Percentiles rank a stretch among this genome's conserved stretches.
These are phyloP conservation scores for Thermoascus crustaceus DNA, from an alignment of 2,329 filamentous ascomycete genomes.

Conservation along the genomic window DNA sequence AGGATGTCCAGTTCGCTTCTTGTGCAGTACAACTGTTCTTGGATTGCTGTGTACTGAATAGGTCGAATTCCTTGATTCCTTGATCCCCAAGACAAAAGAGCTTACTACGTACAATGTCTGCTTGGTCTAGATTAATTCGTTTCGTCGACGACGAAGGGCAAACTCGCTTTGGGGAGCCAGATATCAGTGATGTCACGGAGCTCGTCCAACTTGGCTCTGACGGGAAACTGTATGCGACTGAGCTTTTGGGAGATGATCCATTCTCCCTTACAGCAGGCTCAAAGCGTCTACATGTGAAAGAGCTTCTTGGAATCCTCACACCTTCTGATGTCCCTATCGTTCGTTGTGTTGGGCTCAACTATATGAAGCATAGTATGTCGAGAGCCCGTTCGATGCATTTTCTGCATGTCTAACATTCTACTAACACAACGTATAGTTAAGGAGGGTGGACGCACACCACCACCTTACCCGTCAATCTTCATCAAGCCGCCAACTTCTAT, in stretches of 20 bases:
- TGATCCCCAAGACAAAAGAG: too few species aligned
- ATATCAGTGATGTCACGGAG: background rate
- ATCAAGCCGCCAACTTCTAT: conserved; percentile 32
- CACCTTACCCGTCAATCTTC: conserved; percentile 32
- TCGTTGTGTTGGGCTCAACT: conserved; percentile 9
- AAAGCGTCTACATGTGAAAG: background rate
- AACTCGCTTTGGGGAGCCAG: background rate
- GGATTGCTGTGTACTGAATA: too few species aligned
- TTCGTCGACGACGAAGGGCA: background rate
- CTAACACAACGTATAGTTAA: conserved; percentile 18
- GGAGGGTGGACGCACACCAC: conserved; percentile 30
- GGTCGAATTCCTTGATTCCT: too few species aligned
- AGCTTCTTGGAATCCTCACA: background rate
- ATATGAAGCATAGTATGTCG: conserved; percentile 9
- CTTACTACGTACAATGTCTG: too few species aligned
- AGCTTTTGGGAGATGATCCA: background rate
- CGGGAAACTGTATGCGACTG: background rate
- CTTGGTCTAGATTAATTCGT: conserved; percentile 1
- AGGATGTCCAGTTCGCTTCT: too few species aligned
- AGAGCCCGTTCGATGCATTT: background rate
- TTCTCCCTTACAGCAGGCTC: background rate
- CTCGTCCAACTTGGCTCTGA: background rate
- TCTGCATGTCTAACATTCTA: too few species aligned
- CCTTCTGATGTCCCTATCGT: conserved; percentile 8
- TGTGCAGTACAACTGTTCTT: too few species aligned